Evolutionary conservation across 83 land plant species (phyloP), one percentile per base, ranked within the genome.

Genomic region (Isoetes engelmannii): DNA sequence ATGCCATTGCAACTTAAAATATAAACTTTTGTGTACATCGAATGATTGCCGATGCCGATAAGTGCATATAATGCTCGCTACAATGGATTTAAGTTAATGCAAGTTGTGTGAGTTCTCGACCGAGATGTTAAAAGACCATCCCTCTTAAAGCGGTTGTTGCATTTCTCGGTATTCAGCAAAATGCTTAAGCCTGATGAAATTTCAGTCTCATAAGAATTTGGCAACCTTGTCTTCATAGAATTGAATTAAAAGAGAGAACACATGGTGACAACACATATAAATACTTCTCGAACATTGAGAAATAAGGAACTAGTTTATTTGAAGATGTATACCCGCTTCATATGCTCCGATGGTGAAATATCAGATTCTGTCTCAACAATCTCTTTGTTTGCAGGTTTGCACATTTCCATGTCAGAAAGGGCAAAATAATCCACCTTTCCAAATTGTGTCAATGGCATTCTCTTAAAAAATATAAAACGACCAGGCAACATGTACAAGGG

Each of bases 371-470:
- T 48, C 50, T 58, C 60, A 48, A 50, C 50, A 68, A 15, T 18
- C 5, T 57, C 43, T 9, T 44, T 28, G 17, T 54, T 44, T 15
- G 44, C 41, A 6, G 18, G 66, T 37, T 46, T 6, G 7, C 4
- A 17, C 47, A 37, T 19, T 42, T 65, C 44, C 10, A 61, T 54
- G 5, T 66, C 18, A 67, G 69, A 48, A 64, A 90, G 70, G 47
- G 71, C 73, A 10, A 6, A 18, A 74, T 85, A 84, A 67, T 91
- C 85, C 7, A 87, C 67, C 64, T 91, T 91, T 10, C 92, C 92
- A 72, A 87, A 80, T 10, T 75, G 21, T 57, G 79, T 53, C 65
- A 73, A 42, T 13, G 96, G 92, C 20, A 88, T 58, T 18, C 79
- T 37, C 15, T 74, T 68, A 4, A 79, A 44, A 41, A 71, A 75